phyloP scores from a whole-genome alignment of 192 early-diverging fungal species.

The Umbelopsis ramanniana region DNA sequence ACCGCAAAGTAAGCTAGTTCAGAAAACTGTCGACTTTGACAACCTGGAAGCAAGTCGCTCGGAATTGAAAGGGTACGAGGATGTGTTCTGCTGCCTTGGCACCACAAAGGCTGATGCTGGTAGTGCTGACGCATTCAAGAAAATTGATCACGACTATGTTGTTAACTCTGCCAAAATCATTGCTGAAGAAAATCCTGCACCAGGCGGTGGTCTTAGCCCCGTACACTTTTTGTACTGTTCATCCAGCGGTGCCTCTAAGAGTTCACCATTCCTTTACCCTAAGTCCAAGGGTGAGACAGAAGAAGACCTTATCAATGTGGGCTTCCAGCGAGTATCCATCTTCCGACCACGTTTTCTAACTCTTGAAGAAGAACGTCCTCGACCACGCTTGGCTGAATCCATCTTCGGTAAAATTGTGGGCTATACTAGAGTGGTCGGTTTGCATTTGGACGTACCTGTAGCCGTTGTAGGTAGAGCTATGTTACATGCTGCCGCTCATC shows the following conservation, averaged over 20 bases:
- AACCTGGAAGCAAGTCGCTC: conserved; percentile 52
- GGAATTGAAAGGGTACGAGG: conserved; percentile 51
- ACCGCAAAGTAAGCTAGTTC: conserved; percentile 54
- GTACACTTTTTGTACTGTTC: conserved; percentile 60
- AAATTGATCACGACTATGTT: conserved; percentile 82
- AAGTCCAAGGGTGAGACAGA: conserved; percentile 81
- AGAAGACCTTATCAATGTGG: conserved; percentile 58
- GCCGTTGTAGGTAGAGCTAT: conserved; percentile 30
- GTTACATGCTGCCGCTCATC: conserved; percentile 16
- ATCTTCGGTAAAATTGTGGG: conserved; percentile 1
- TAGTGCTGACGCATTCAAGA: conserved; percentile 64
- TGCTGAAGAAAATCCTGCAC: conserved; percentile 50
- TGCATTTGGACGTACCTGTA: conserved; percentile 13
- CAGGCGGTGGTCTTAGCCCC: conserved; percentile 28
- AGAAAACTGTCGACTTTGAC: conserved; percentile 78
- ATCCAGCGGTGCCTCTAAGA: conserved; percentile 54
- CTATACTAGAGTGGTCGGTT: neutral
- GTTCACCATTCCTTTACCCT: conserved; percentile 69
- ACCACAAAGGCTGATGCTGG: conserved; percentile 73
- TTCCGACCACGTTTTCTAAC: conserved; percentile 64
- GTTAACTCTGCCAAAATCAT: conserved; percentile 66
- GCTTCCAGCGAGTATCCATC: conserved; percentile 68
- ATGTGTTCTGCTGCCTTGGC: conserved; percentile 75
- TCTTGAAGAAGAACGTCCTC: conserved; percentile 45
- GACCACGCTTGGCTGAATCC: conserved; percentile 9